A percentile compares a stretch with the other conserved stretches of the same genome.
phyloP scores from a whole-genome alignment of 1,284 basidiomycete species.

The Leucoagaricus sp. region DNA sequence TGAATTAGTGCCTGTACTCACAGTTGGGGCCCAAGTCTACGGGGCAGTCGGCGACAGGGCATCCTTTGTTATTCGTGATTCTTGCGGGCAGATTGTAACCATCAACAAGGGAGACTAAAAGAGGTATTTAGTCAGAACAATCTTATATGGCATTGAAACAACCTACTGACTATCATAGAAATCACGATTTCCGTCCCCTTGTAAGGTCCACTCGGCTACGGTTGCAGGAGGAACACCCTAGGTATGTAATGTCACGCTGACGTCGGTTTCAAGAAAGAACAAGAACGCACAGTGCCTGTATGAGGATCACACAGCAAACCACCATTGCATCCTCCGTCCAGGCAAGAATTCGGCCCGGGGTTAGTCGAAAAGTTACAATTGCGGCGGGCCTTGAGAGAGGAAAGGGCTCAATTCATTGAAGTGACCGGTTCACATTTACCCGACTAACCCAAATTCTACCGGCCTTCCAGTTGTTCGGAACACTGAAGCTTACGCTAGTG shows the following conservation, averaged over 20 bases:
- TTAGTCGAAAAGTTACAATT: slow-evolving; percentile 46
- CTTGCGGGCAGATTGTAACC: slow-evolving; percentile 60
- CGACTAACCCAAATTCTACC: slow-evolving; percentile 47
- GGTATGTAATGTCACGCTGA: neutral
- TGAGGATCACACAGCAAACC: slow-evolving; percentile 48
- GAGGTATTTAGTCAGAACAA: no score
- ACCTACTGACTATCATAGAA: slow-evolving; percentile 9
- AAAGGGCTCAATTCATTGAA: neutral
- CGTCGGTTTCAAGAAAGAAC: neutral
- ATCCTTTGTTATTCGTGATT: slow-evolving; percentile 54
- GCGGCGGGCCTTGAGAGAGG: slow-evolving; percentile 36
- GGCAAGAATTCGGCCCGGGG: slow-evolving; percentile 50
- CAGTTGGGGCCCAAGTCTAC: slow-evolving; percentile 51
- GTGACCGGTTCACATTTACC: neutral
- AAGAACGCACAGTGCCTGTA: slow-evolving; percentile 40
- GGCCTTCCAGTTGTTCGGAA: slow-evolving; percentile 49
- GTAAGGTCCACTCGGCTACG: slow-evolving; percentile 58
- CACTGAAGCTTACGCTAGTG: slow-evolving; percentile 38
- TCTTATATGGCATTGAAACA: no score
- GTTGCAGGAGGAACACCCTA: slow-evolving; percentile 58
- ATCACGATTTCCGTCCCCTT: slow-evolving; percentile 26
- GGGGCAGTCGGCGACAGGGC: slow-evolving; percentile 49
- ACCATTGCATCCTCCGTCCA: slow-evolving; percentile 55
- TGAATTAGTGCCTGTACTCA: slow-evolving; percentile 17
- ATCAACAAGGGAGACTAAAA: slow-evolving; percentile 51